phyloP scores from a whole-genome alignment of 1,284 basidiomycete genomes.

The Cutaneotrichosporon sp. region DNA sequence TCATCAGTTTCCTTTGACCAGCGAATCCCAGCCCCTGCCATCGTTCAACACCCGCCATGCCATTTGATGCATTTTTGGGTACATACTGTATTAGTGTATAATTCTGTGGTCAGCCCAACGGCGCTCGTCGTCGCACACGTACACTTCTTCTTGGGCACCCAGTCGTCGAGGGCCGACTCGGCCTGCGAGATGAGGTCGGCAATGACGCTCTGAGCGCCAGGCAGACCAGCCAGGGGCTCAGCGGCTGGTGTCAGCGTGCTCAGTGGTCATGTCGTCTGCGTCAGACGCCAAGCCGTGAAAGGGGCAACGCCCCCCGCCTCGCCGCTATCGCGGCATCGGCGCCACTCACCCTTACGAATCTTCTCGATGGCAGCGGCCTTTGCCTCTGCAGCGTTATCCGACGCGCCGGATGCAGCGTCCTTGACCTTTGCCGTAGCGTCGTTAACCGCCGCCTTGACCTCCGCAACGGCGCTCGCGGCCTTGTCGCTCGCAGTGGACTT shows the following conservation, averaged over 20 bases:
- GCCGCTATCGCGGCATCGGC: background rate
- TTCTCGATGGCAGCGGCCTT: background rate
- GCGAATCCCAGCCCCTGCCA: no score
- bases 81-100: no score
- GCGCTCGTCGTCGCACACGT: background rate
- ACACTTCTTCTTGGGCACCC: background rate
- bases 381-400: background rate
- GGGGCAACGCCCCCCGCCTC: background rate
- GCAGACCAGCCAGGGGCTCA: background rate
- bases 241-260: background rate
- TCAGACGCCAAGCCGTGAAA: no score
- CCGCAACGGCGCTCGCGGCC: no score
- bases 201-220: background rate
- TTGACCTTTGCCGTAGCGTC: background rate
- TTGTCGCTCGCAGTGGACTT: no score
- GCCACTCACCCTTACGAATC: background rate
- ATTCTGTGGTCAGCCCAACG: no score
- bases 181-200: constrained; percentile 1
- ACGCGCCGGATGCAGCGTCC: background rate
- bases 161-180: background rate
- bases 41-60: no score
- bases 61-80: no score
- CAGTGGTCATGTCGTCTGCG: background rate
- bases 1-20: no score
- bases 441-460: background rate